Base-by-base conservation (phyloP, 1,139 yeast genomes). In the Pichia inconspicua region DNA sequence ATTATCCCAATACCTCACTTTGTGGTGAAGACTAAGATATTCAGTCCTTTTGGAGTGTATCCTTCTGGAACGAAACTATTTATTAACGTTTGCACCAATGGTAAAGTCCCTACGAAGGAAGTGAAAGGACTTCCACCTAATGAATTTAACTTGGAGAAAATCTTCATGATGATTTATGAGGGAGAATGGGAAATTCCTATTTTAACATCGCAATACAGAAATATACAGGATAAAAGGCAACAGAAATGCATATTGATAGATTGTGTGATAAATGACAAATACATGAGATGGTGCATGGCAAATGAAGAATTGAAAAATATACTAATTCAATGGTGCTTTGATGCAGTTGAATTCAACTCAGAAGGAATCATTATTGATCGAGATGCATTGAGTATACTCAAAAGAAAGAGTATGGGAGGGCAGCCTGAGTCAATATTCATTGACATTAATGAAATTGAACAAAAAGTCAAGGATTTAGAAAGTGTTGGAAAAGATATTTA, bases 131-230 rank as follows among this genome's bases (percentile, higher is more conserved):
- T 43, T 3, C 30, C 31, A 10, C 64, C 63, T 10, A 67, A 63
- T 28, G 77, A 66, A 30, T 82, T 82, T 57, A 72, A 73, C 40
- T 80, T 90, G 2, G 72, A 68, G 32, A 65, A 71, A 2, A 80
- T 86, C 7, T 81, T 81, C 57, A 81, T 85, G 1, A 64, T 80
- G 48, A 83, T 86, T 28, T 78, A 82, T 63, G 80, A 80, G 40
- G 82, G 82, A 57, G 73, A 81, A 58, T 88, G 96, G 95, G 90
- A 84, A 52, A 83, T 88, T 4, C 96, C 96, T 1, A 78, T 88
- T 10, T 74, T 84, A 0, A 77, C 86, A 0, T 80, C 90, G 0
- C 68, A 71, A 0, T 75, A 75, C 49, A 63, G 81, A 17, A 57
- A 59, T 11, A 82, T 75, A 39, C 64, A 54, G 17, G 96, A 89